phyloP scores from a whole-genome alignment of 73 alveolate species.

The Paramecium pentaurelia region DNA sequence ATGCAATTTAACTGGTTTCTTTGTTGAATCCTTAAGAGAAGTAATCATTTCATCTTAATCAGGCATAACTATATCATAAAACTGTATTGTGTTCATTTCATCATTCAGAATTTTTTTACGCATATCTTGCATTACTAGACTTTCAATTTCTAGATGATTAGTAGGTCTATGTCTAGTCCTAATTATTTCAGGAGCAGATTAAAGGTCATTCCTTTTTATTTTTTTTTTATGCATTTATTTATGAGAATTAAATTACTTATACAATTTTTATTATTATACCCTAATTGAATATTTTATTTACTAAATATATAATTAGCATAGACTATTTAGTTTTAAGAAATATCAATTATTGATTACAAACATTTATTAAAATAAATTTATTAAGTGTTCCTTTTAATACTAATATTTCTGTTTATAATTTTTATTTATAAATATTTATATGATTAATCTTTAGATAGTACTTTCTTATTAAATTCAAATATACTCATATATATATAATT shows the following conservation, averaged over 20 bases:
- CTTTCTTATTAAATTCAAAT: too few relatives aligned
- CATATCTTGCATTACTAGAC: slow-evolving; percentile 18
- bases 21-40: neutral
- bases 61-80: slow-evolving; percentile 36
- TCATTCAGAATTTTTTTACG: slow-evolving; percentile 35
- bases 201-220: neutral
- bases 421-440: too few relatives aligned
- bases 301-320: neutral
- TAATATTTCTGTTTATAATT: neutral
- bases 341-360: too few relatives aligned
- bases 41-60: slow-evolving; percentile 44
- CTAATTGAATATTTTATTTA: neutral
- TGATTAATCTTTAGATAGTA: too few relatives aligned
- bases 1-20: slow-evolving; percentile 35
- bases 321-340: too few relatives aligned
- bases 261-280: neutral
- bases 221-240: neutral
- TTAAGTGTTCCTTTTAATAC: neutral
- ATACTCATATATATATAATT: neutral
- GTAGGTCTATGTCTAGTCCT: neutral
- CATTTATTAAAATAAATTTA: too few relatives aligned
- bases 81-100: slow-evolving; percentile 11
- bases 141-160: slow-evolving; percentile 10
- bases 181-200: slow-evolving; percentile 31
- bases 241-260: neutral